Conservation (phyloP, 129 eudicot species). For the Flaveria ramosissima region DNA sequence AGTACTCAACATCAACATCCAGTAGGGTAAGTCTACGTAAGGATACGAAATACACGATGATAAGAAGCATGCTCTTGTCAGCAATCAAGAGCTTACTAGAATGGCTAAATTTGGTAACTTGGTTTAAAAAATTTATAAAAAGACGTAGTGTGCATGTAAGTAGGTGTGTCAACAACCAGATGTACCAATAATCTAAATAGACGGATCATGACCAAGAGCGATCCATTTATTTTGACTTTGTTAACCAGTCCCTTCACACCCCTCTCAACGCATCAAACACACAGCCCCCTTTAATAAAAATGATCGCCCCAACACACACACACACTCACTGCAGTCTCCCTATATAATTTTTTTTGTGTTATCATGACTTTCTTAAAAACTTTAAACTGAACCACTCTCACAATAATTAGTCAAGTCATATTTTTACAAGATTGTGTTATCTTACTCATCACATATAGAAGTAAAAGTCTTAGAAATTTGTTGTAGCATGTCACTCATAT, state of each 20-base stretch:
- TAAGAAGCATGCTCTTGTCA: constrained; percentile 3
- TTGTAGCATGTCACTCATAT: background rate
- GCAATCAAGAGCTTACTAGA: background rate
- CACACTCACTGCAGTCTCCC: background rate
- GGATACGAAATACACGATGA: background rate
- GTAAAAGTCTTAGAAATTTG: background rate
- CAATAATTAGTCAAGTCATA: no score
- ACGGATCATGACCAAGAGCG: background rate
- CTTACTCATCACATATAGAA: background rate
- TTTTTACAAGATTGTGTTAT: no score
- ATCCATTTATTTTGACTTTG: background rate
- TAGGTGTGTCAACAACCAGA: background rate
- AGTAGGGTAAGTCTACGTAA: background rate
- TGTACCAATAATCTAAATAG: background rate
- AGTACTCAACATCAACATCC: background rate
- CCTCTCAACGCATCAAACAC: background rate
- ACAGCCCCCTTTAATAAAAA: background rate
- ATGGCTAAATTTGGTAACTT: background rate
- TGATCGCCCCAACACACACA: background rate
- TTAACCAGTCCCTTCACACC: background rate
- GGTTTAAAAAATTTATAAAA: background rate
- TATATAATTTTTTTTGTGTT: background rate
- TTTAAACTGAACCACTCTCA: background rate
- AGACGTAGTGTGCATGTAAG: background rate
- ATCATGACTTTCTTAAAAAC: background rate